phyloP scores from a whole-genome alignment of 1,284 basidiomycete genomes.

The Trichosporon ovoides region DNA sequence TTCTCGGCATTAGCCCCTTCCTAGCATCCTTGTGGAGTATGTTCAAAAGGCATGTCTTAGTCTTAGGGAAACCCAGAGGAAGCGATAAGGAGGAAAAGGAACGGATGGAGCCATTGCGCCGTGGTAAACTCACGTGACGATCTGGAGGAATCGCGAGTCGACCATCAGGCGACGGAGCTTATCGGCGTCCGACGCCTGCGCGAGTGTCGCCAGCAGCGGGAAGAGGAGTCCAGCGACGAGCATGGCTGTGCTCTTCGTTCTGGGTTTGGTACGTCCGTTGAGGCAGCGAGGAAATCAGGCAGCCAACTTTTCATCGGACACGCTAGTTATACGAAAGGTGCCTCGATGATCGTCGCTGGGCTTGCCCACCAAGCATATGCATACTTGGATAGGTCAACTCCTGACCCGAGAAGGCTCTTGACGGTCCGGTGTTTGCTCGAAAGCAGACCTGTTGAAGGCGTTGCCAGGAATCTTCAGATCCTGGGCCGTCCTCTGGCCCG shows the following conservation, averaged over 20 bases:
- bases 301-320: not conserved
- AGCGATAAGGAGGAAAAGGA: no score
- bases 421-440: not conserved
- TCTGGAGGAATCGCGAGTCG: constrained; percentile 11
- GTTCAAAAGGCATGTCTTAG: no score
- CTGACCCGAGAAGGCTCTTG: not conserved
- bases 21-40: no score
- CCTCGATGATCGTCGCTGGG: not conserved
- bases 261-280: no score
- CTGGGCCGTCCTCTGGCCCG: no score
- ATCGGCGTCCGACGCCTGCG: constrained; percentile 1
- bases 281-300: no score
- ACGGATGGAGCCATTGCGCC: no score
- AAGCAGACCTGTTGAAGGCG: no score
- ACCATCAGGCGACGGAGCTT: constrained; percentile 15
- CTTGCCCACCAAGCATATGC: not conserved
- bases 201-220: not conserved
- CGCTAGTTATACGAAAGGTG: not conserved
- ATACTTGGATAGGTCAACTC: no score
- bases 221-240: constrained; percentile 1
- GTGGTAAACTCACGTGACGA: constrained; percentile 4
- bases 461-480: no score
- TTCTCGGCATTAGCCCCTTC: not conserved
- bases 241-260: not conserved
- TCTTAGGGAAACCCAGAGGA: no score